phyloP scores from a whole-genome alignment of 2,329 filamentous ascomycete genomes.

The Dactylellina haptotyla region DNA sequence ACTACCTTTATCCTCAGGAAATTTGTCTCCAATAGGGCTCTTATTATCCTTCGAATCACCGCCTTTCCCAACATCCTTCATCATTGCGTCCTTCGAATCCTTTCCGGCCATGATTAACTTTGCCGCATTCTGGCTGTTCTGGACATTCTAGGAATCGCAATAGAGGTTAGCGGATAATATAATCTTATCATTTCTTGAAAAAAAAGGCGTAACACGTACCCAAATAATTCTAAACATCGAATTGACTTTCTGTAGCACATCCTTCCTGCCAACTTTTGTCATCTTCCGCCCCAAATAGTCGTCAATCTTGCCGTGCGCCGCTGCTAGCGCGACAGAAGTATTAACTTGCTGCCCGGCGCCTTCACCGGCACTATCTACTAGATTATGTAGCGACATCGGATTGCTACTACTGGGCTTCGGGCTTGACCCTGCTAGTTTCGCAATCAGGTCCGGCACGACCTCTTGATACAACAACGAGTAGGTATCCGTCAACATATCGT shows the following conservation, averaged over 20 bases:
- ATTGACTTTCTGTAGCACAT: slow-evolving; percentile 56
- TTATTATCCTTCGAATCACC: slow-evolving; percentile 26
- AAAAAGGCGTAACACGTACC: slow-evolving; percentile 12
- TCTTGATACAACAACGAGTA: slow-evolving; percentile 81
- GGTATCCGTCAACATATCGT: slow-evolving; percentile 91
- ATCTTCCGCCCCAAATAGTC: slow-evolving; percentile 57
- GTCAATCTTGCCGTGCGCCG: slow-evolving; percentile 55
- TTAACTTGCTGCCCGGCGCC: slow-evolving; percentile 32
- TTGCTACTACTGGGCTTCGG: slow-evolving; percentile 59
- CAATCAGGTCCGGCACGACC: slow-evolving; percentile 69
- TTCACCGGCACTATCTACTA: slow-evolving; percentile 53
- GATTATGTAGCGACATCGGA: slow-evolving; percentile 58
- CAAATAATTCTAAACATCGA: slow-evolving; percentile 52
- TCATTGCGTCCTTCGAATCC: slow-evolving; percentile 25
- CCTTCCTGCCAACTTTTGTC: slow-evolving; percentile 56
- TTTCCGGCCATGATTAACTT: slow-evolving; percentile 49
- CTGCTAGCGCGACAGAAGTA: slow-evolving; percentile 45
- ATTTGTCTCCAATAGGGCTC: slow-evolving; percentile 36
- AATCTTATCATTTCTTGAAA: not conserved
- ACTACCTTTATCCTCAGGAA: slow-evolving; percentile 29
- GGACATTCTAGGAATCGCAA: slow-evolving; percentile 11
- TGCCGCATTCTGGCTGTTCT: slow-evolving; percentile 42
- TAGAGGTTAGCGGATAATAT: not conserved
- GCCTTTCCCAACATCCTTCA: slow-evolving; percentile 16
- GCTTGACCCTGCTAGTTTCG: slow-evolving; percentile 65